Percentiles rank a stretch among this genome's conserved stretches.
Evolutionary conservation across 2,329 filamentous ascomycete genomes (phyloP).

Genomic region (Drechmeria coniospora): DNA sequence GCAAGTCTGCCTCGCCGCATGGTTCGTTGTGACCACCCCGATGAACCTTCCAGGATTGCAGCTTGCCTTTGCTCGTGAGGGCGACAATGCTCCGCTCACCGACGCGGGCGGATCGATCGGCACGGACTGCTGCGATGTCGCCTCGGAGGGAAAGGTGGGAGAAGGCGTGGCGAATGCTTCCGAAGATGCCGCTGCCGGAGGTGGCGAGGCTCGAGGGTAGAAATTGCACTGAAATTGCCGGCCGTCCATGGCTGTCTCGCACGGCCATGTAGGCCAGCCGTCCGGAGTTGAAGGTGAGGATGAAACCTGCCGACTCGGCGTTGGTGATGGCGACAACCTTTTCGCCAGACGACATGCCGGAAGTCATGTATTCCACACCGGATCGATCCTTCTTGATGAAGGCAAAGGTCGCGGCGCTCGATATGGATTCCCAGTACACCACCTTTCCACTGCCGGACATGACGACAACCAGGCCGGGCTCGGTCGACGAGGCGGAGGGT

Average conservation of each 20-base stretch:
- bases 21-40: slow-evolving; percentile 72
- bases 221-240: slow-evolving; percentile 63
- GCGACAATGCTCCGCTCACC: slow-evolving; percentile 78
- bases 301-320: slow-evolving; percentile 72
- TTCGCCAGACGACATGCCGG: slow-evolving; percentile 66
- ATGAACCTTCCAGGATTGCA: slow-evolving; percentile 80
- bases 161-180: slow-evolving; percentile 64
- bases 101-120: slow-evolving; percentile 54
- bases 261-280: slow-evolving; percentile 76
- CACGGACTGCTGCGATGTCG: slow-evolving; percentile 66
- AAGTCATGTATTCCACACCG: slow-evolving; percentile 60
- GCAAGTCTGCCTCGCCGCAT: slow-evolving; percentile 55
- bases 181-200: slow-evolving; percentile 53
- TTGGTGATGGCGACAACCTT: slow-evolving; percentile 62
- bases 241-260: slow-evolving; percentile 74
- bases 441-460: slow-evolving; percentile 74
- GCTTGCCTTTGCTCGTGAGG: slow-evolving; percentile 57
- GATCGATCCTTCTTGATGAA: slow-evolving; percentile 70
- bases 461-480: slow-evolving; percentile 75
- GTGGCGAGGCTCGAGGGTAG: slow-evolving; percentile 47
- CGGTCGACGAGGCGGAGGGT: slow-evolving; percentile 58
- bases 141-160: slow-evolving; percentile 54
- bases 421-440: slow-evolving; percentile 91
- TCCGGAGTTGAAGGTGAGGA: slow-evolving; percentile 73
- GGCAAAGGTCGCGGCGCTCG: slow-evolving; percentile 70